A percentile compares a stretch with the other conserved stretches of the same genome.
phyloP scores from a whole-genome alignment of 805 yeast species.

The Candida fluviatilis region DNA sequence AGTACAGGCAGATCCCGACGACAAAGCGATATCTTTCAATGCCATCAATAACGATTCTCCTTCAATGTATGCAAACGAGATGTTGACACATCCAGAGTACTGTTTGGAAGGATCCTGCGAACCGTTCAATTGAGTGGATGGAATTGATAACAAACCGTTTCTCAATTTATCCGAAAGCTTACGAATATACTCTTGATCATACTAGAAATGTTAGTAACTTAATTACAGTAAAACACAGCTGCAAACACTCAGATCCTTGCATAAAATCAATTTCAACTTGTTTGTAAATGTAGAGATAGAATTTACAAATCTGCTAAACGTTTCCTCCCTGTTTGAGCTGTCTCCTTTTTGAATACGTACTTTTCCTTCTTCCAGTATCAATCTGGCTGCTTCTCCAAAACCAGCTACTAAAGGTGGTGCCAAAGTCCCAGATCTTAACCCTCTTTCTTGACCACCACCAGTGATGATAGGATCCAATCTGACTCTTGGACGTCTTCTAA shows the following conservation, averaged over 20 bases:
- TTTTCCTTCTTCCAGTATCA: slow-evolving; percentile 68
- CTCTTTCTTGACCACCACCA: slow-evolving; percentile 99
- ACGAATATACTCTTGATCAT: slow-evolving; percentile 68
- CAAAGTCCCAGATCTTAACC: slow-evolving; percentile 92
- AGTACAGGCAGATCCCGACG: slow-evolving; percentile 98
- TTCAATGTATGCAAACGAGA: slow-evolving; percentile 95
- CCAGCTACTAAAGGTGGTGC: slow-evolving; percentile 97
- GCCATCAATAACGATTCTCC: slow-evolving; percentile 98
- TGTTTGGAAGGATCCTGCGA: slow-evolving; percentile 47
- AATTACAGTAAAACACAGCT: not conserved
- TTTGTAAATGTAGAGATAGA: not conserved
- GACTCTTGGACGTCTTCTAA: slow-evolving; percentile 97
- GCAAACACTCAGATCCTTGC: slow-evolving; percentile 16
- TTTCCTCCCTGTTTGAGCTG: not conserved
- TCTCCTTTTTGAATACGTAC: slow-evolving; percentile 5
- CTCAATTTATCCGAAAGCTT: slow-evolving; percentile 70
- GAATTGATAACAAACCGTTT: slow-evolving; percentile 70
- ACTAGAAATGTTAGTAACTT: slow-evolving; percentile 16
- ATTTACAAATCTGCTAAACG: slow-evolving; percentile 1
- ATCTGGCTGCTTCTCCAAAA: slow-evolving; percentile 94
- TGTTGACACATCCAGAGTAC: slow-evolving; percentile 92
- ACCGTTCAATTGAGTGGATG: slow-evolving; percentile 89
- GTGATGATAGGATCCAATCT: slow-evolving; percentile 91
- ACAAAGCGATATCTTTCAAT: slow-evolving; percentile 89
- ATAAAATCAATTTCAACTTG: slow-evolving; percentile 8